Percentiles rank a stretch among this genome's conserved stretches.
phyloP scores from a whole-genome alignment of 2,329 filamentous ascomycete species.

The Xylaria sp. region DNA sequence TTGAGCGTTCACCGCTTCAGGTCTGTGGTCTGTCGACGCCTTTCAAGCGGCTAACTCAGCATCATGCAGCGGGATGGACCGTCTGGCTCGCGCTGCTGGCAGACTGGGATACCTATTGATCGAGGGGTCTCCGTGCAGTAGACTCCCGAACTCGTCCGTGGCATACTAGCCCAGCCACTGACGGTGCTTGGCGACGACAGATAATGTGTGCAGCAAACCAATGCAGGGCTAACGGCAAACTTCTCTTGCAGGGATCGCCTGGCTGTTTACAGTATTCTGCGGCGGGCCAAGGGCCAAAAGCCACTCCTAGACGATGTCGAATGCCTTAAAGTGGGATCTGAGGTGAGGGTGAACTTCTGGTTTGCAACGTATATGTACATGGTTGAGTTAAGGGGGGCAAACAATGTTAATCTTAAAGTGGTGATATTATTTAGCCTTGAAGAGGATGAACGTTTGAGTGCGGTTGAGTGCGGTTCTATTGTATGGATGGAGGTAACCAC shows the following conservation, averaged over 20 bases:
- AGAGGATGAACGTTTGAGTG: no score
- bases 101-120: background rate
- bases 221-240: slow-evolving; percentile 23
- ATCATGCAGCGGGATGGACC: slow-evolving; percentile 14
- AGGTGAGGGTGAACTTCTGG: background rate
- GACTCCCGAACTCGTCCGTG: background rate
- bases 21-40: background rate
- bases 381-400: background rate
- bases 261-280: background rate
- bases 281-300: background rate
- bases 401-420: background rate
- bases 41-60: background rate
- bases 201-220: slow-evolving; percentile 19
- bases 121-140: background rate
- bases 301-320: background rate
- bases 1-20: slow-evolving; percentile 16
- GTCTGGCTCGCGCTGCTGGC: background rate
- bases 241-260: slow-evolving; percentile 15
- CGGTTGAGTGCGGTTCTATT: no score
- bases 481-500: no score
- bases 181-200: slow-evolving; percentile 9
- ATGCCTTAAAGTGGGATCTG: background rate
- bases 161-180: background rate
- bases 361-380: background rate
- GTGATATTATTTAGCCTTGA: no score